A percentile compares a stretch with the other conserved stretches of the same genome.
Evolutionary conservation across 2,329 filamentous ascomycete species (phyloP).

Genomic region (Hymenoscyphus infarciens): DNA sequence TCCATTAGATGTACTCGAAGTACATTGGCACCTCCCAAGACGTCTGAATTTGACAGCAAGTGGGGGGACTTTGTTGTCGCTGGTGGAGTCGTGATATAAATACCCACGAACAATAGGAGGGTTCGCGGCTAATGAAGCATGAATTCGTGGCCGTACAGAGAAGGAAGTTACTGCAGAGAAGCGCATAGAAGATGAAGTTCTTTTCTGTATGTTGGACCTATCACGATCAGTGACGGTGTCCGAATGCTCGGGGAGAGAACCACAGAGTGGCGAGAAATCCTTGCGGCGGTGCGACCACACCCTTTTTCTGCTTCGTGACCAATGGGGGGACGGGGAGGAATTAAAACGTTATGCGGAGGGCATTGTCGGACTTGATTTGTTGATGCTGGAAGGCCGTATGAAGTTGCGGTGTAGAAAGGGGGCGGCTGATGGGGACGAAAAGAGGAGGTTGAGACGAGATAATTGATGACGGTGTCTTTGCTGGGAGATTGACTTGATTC

Average conservation of each 20-base stretch:
- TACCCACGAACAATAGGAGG: neutral
- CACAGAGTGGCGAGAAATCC: neutral
- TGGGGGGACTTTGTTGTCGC: neutral
- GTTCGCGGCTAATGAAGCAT: neutral
- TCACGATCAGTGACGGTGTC: too few relatives aligned
- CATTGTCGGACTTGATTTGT: neutral
- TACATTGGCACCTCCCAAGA: neutral
- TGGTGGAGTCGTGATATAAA: constrained; percentile 2
- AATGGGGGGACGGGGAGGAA: neutral
- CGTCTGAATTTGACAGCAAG: neutral
- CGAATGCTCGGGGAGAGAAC: neutral
- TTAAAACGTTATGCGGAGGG: neutral
- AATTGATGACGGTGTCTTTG: neutral
- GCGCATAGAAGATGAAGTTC: too few relatives aligned
- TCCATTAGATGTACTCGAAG: neutral
- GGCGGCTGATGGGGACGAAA: neutral
- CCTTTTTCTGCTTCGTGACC: neutral
- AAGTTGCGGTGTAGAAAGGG: neutral
- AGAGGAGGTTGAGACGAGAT: neutral
- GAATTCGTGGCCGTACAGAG: neutral
- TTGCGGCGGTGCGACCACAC: neutral
- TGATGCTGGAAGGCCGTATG: neutral
- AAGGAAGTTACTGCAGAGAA: too few relatives aligned
- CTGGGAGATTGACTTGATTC: neutral
- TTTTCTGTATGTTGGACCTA: too few relatives aligned